Base-by-base conservation (phyloP, 257 asterid species). In the Euphrasia confusa region DNA sequence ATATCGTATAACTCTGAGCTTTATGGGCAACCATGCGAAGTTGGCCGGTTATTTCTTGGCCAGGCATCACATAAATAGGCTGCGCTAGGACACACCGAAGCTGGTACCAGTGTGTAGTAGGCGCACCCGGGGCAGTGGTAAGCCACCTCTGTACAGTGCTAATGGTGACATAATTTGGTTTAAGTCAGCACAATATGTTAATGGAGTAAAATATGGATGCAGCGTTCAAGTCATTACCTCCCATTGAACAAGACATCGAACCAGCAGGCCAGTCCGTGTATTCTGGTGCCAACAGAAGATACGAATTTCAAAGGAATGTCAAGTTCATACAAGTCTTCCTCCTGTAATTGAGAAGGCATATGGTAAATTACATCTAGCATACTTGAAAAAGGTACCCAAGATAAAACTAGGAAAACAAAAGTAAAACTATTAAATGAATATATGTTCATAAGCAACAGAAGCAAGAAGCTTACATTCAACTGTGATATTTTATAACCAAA, bases 201-300 rank as follows among this genome's bases (percentile, higher is more conserved):
- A 13, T 49, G 44, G 68, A 59, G 11, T 58, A 13, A 14, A 68
- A 53, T 35, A 53, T 42, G 37, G 17, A 40, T 54, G 72, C 13
- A 49, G 68, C 24, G 35, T 60, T 17, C 39, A 58, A 63, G 8
- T 61, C 58, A 66, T 70, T 82, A 87, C 99, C 97, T 93, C 67
- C 99, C 99, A 40, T 93, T 72, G 71, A 93, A 93, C 68, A 93
- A 68, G 26, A 93, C 99, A 18, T 93, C 99, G 67, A 93, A 93
- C 99, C 99, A 93, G 79, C 99, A 93, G 15, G 99, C 99, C 71
- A 93, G 70, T 61, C 99, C 99, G 63, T 93, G 97, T 70, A 93
- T 74, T 80, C 97, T 82, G 69, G 99, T 71, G 68, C 97, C 95
- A 65, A 84, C 77, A 11, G 96, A 65, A 58, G 99, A 78, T 40